Conservation (phyloP, 352 stramenopile species). For the Stramenopiles sp. region DNA sequence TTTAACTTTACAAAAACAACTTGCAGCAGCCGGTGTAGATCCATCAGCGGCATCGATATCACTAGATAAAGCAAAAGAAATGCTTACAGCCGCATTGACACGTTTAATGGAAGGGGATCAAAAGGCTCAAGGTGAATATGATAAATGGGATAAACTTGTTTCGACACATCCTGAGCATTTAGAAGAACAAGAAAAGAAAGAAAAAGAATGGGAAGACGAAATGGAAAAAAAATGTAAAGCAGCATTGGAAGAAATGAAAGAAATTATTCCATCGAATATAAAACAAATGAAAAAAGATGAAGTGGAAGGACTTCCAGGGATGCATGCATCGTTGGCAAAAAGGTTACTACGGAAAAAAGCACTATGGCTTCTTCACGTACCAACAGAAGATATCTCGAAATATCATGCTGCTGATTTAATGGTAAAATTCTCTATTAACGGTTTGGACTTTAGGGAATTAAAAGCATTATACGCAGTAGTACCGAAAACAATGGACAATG, state of each 20-base stretch:
- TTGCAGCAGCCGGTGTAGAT: not conserved
- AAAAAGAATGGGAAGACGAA: not conserved
- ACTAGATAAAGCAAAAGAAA: not conserved
- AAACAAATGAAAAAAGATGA: not conserved
- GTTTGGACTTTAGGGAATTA: slow-evolving; percentile 24
- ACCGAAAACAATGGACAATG: slow-evolving; percentile 24
- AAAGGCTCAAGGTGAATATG: not conserved
- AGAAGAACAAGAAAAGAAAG: not conserved
- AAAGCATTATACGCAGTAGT: slow-evolving; percentile 22
- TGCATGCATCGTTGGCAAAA: not conserved
- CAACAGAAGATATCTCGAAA: slow-evolving; percentile 19
- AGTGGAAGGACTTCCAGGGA: not conserved
- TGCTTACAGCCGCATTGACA: not conserved
- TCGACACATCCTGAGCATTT: not conserved
- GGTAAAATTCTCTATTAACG: slow-evolving; percentile 19
- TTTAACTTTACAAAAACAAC: not conserved
- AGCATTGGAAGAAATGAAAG: not conserved
- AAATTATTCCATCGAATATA: not conserved
- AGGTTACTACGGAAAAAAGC: slow-evolving; percentile 11
- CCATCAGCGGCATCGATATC: not conserved
- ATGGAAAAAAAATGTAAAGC: not conserved
- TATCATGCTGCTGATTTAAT: slow-evolving; percentile 25
- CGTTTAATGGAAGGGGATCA: not conserved
- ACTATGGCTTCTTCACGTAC: slow-evolving; percentile 19
- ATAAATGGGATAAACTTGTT: not conserved